These are phyloP conservation scores for Trichosanthes cucumerina DNA, from an alignment of 306 rosid genomes.

Conservation along the genomic window DNA sequence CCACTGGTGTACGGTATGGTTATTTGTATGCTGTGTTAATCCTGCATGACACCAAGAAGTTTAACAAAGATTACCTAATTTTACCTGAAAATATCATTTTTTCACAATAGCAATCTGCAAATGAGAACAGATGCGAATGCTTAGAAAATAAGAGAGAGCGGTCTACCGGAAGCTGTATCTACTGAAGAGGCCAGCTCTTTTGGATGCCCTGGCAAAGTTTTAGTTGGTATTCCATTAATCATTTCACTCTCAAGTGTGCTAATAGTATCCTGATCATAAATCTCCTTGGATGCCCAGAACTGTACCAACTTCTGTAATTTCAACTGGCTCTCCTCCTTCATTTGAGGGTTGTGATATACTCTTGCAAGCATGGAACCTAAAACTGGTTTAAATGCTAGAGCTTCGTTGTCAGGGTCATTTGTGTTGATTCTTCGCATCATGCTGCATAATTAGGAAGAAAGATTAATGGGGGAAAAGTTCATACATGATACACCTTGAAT, in stretches of 20 bases:
- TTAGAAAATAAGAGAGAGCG: not conserved
- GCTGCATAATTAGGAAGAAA: conserved; percentile 27
- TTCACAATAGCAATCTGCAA: not conserved
- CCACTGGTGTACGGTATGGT: conserved; percentile 48
- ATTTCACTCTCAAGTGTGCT: conserved; percentile 60
- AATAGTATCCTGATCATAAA: conserved; percentile 73
- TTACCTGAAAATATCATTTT: not conserved
- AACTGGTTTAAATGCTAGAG: conserved; percentile 75
- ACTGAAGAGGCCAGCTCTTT: conserved; percentile 48
- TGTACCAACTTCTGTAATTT: conserved; percentile 82
- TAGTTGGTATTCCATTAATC: conserved; percentile 59
- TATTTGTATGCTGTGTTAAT: conserved; percentile 35
- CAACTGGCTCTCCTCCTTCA: conserved; percentile 72
- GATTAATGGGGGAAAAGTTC: not conserved
- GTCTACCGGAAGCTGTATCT: conserved; percentile 57
- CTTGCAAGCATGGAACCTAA: conserved; percentile 92
- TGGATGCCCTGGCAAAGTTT: conserved; percentile 41
- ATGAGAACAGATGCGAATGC: not conserved
- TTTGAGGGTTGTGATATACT: conserved; percentile 85
- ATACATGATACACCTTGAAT: not conserved
- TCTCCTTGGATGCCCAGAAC: conserved; percentile 83
- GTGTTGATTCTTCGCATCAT: conserved; percentile 42
- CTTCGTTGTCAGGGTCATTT: conserved; percentile 69
- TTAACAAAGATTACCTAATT: not conserved
- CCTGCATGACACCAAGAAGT: conserved; percentile 34